phyloP scores from a whole-genome alignment of 805 yeast species.

The Yamadazyma insecticola region DNA sequence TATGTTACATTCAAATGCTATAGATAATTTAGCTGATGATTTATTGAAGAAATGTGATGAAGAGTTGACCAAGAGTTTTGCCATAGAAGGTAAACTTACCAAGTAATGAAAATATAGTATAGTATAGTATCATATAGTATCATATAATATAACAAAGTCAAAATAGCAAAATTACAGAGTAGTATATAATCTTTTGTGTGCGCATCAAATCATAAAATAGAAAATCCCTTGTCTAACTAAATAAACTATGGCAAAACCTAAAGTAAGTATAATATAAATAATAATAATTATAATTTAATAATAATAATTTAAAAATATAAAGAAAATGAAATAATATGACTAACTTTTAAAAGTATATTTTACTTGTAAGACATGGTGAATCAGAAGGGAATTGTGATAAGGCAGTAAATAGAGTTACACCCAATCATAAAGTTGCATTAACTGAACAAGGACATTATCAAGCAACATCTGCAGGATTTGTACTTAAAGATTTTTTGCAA shows the following conservation, averaged over 20 bases:
- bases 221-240: too few species aligned
- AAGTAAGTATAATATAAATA: constrained; percentile 5
- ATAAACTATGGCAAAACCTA: constrained; percentile 9
- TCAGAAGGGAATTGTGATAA: constrained; percentile 89
- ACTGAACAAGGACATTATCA: constrained; percentile 68
- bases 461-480: constrained; percentile 55
- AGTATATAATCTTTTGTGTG: neutral
- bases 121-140: neutral
- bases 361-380: constrained; percentile 88
- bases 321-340: too few species aligned
- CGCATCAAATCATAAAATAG: neutral
- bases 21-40: constrained; percentile 66
- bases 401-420: constrained; percentile 66
- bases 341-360: constrained; percentile 63
- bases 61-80: constrained; percentile 59
- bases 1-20: constrained; percentile 61
- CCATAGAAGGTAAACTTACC: constrained; percentile 45
- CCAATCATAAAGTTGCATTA: constrained; percentile 76
- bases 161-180: neutral
- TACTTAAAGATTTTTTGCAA: constrained; percentile 36
- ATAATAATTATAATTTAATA: too few species aligned
- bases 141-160: neutral
- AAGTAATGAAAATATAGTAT: neutral
- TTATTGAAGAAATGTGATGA: constrained; percentile 67
- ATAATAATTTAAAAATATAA: too few species aligned